Base-by-base conservation (phyloP, 805 yeast species). In the Pichia cephalocereana region DNA sequence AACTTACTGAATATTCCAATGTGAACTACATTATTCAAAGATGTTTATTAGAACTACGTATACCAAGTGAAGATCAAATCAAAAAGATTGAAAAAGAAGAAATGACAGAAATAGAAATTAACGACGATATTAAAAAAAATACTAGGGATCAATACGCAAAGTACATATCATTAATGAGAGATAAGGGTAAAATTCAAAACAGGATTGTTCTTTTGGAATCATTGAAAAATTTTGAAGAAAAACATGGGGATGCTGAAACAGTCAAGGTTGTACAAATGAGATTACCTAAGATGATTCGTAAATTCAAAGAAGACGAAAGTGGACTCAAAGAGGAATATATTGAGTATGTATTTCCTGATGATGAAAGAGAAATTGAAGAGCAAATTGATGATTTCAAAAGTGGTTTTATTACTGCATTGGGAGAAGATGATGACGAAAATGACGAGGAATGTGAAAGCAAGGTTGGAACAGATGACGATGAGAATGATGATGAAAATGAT, bases 301-400 rank as follows among this genome's bases (percentile, higher is more conserved):
- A 73, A 55, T 64, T 74, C 26, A 66, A 70, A 43, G 62, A 59
- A 5, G 56, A 49, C 27, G 57, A 52, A 6, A 75, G 71, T 43
- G 82, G 77, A 3, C 58, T 70, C 2, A 75, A 75, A 48, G 73
- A 75, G 50, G 87, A 81, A 55, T 71, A 70, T 53, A 57, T 70
- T 45, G 89, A 80, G 48, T 83, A 80, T 61, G 65, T 75, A 6
- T 87, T 84, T 56, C 86, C 90, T 1, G 86, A 82, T 41, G 86
- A 81, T 54, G 72, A 68, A 42, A 53, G 53, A 32, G 60, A 53
- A 43, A 47, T 54, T 34, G 48, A 54, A 30, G 43, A 46, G 31
- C 54, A 54, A 27, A 45, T 54, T 19, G 53, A 48, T 9, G 46
- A 41, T 8, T 52, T 52, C 17, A 51, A 45, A 12, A 17, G 27